phyloP scores from a whole-genome alignment of 805 yeast genomes.

The Myxozyma geophila region DNA sequence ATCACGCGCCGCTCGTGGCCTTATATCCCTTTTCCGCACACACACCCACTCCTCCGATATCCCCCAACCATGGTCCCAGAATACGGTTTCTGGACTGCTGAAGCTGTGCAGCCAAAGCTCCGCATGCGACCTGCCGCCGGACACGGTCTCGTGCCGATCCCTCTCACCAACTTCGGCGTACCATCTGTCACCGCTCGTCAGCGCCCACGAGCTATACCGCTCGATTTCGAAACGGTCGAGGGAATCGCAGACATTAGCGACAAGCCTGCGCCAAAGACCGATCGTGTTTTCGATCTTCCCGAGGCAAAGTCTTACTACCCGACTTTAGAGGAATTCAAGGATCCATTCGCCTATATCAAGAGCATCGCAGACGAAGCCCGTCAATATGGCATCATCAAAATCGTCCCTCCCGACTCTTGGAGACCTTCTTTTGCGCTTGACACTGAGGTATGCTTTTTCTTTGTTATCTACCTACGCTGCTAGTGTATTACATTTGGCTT shows the following conservation, averaged over 20 bases:
- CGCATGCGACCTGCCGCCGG: slow-evolving; percentile 9
- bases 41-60: neutral
- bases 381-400: slow-evolving; percentile 73
- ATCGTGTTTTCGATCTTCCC: slow-evolving; percentile 44
- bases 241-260: neutral
- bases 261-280: slow-evolving; percentile 30
- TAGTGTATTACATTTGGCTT: neutral
- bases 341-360: slow-evolving; percentile 71
- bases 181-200: slow-evolving; percentile 33
- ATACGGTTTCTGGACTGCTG: slow-evolving; percentile 1
- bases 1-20: neutral
- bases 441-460: slow-evolving; percentile 37
- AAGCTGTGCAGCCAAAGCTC: slow-evolving; percentile 12
- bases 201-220: slow-evolving; percentile 24
- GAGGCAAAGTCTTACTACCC: slow-evolving; percentile 65
- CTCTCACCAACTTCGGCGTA: slow-evolving; percentile 25
- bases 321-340: slow-evolving; percentile 57
- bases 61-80: slow-evolving; percentile 13
- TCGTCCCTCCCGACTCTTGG: slow-evolving; percentile 63
- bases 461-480: neutral
- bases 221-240: slow-evolving; percentile 24
- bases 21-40: neutral
- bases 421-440: slow-evolving; percentile 48
- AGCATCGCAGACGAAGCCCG: slow-evolving; percentile 57
- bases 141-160: slow-evolving; percentile 15